phyloP scores from a whole-genome alignment of 139 green algal genomes.

The Micractinium conductrix region DNA sequence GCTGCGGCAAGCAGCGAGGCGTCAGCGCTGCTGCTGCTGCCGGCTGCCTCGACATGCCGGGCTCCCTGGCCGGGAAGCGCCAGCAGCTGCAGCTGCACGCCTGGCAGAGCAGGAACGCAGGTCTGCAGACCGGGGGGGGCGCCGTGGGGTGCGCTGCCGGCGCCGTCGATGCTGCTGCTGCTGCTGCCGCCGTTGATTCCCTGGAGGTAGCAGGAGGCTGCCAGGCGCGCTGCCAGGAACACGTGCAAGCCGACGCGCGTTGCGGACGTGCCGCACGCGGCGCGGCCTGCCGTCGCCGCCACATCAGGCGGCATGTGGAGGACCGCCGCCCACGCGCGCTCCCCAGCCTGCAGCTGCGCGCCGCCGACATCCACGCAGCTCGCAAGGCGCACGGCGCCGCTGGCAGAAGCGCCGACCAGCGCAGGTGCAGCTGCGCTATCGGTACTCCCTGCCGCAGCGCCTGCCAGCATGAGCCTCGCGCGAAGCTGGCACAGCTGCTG shows the following conservation, averaged over 20 bases:
- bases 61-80: neutral
- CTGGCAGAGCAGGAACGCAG: neutral
- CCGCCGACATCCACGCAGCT: too few species aligned
- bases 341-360: neutral
- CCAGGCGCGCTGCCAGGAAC: constrained; percentile 4
- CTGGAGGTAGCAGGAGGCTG: neutral
- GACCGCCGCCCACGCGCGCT: neutral
- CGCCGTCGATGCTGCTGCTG: neutral
- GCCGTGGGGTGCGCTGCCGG: neutral
- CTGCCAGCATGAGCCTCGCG: constrained; percentile 12
- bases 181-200: too few species aligned
- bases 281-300: neutral
- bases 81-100: constrained; percentile 10
- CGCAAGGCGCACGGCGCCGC: too few species aligned
- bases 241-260: neutral
- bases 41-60: neutral
- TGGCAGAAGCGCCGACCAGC: too few species aligned
- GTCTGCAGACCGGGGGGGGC: neutral
- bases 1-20: neutral
- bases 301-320: constrained; percentile 11
- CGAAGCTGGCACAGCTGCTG: constrained; percentile 36
- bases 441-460: neutral
- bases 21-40: too few species aligned
- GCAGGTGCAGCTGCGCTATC: neutral
- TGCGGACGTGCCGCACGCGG: neutral